Evolutionary conservation across 2,329 filamentous ascomycete genomes (phyloP), one percentile per base, ranked within the genome.

Genomic region (Trichoderma sp.): DNA sequence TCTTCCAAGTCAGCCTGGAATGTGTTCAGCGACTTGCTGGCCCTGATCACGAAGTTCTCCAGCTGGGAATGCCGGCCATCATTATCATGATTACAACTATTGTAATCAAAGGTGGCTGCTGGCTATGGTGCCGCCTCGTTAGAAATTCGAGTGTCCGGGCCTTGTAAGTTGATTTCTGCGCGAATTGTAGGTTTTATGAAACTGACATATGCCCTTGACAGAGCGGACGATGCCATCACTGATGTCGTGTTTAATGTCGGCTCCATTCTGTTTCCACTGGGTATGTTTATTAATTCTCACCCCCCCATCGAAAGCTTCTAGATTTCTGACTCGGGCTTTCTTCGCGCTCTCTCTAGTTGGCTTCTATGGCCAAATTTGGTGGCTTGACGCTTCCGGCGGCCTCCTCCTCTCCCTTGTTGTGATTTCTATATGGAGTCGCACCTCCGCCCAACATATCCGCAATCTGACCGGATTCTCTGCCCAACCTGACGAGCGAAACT

Each of bases 171-270:
- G 35, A 16, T 37, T 55, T 21, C 11, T 40, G n/a, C 70, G 43
- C 2, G 53, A n/a, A 40, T 57, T 61, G 11, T 49, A 11, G 27
- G 27, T 55, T 31, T 70, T 24, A 68, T 57, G 2, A 56, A n/a
- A 29, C 35, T 55, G 72, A 70, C 72, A 47, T 27, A 55, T 40
- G 21, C 62, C 62, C 47, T 59, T 3, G 52, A 35, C 65, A 84
- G 82, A 66, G 84, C 84, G 40, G 82, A 85, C 33, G 84, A 86
- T 71, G 84, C 84, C 64, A 82, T 84, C 76, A 91, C 92, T 0
- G 92, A 97, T 75, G 92, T 97, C 33, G 89, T 97, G 37, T 97
- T 97, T 86, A 97, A 97, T 80, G 88, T 88, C 0, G 95, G 96
- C 75, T 94, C 91, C 72, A 96, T 97, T 75, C 85, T 96, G 29